These are phyloP conservation scores for Fusarium longipes DNA, from an alignment of 2,329 filamentous ascomycete genomes.

Conservation along the genomic window DNA sequence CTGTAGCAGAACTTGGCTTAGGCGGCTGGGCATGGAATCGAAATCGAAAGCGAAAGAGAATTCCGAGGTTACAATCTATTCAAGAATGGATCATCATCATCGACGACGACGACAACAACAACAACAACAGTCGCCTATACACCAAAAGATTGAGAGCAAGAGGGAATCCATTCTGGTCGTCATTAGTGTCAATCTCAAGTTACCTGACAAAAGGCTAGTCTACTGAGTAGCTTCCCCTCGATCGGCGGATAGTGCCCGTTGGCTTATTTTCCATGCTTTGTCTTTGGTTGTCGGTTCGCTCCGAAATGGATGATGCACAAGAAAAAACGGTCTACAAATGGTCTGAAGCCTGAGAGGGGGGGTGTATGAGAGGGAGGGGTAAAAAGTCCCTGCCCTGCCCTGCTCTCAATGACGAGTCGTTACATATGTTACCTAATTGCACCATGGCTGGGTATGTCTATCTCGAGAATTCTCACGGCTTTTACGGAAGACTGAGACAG, in stretches of 20 bases:
- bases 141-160: too few relatives aligned
- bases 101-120: too few relatives aligned
- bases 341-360: not conserved
- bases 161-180: too few relatives aligned
- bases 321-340: not conserved
- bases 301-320: not conserved
- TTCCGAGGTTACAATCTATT: not conserved
- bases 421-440: not conserved
- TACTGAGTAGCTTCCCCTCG: constrained; percentile 5
- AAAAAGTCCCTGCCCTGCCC: not conserved
- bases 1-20: constrained; percentile 9
- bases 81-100: not conserved
- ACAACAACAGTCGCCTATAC: too few relatives aligned
- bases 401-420: not conserved
- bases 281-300: not conserved
- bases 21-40: too few relatives aligned
- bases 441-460: not conserved
- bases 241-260: constrained; percentile 20
- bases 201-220: not conserved
- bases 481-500: not conserved
- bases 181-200: too few relatives aligned
- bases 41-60: too few relatives aligned
- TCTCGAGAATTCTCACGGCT: not conserved
- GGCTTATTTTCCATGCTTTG: constrained; percentile 9
- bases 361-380: not conserved